Conservation (phyloP, 768 basidiomycete genomes). For the Russula olivacea region DNA sequence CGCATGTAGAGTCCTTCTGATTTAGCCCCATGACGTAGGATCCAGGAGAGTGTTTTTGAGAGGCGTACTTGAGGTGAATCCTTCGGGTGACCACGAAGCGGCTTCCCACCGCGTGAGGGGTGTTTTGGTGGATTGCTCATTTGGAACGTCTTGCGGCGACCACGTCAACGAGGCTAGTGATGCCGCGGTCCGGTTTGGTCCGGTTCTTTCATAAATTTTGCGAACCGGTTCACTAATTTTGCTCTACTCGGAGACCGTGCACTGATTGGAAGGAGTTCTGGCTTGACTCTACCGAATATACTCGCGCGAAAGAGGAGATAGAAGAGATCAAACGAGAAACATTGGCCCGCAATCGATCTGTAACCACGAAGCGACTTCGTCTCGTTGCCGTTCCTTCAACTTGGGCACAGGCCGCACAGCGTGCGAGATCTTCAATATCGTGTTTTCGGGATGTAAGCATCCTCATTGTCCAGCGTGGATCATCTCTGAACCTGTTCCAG, state of each 20-base stretch:
- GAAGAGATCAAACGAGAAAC: slow-evolving; percentile 35
- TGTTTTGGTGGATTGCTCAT: slow-evolving; percentile 11
- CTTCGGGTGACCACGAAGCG: slow-evolving; percentile 47
- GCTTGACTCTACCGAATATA: slow-evolving; percentile 63
- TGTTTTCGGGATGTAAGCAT: slow-evolving; percentile 58
- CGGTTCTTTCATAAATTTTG: too few relatives aligned
- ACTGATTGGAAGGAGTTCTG: slow-evolving; percentile 90
- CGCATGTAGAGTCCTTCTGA: slow-evolving; percentile 72
- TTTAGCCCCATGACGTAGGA: slow-evolving; percentile 86
- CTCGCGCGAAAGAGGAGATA: slow-evolving; percentile 36
- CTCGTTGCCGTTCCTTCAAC: slow-evolving; percentile 73
- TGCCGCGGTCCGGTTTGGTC: too few relatives aligned
- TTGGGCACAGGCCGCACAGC: slow-evolving; percentile 61
- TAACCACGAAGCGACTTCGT: slow-evolving; percentile 36
- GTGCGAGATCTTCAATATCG: slow-evolving; percentile 71
- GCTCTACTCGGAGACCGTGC: slow-evolving; percentile 72
- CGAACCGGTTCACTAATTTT: too few relatives aligned
- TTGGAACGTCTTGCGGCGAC: background rate
- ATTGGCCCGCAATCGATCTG: background rate
- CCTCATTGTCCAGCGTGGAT: too few relatives aligned
- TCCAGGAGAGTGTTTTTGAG: slow-evolving; percentile 85
- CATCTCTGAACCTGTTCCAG: slow-evolving; percentile 8
- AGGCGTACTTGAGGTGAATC: slow-evolving; percentile 65
- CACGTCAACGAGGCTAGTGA: too few relatives aligned
- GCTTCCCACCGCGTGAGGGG: slow-evolving; percentile 34